phyloP scores from a whole-genome alignment of 2,329 filamentous ascomycete species.

The Alternaria sp. region DNA sequence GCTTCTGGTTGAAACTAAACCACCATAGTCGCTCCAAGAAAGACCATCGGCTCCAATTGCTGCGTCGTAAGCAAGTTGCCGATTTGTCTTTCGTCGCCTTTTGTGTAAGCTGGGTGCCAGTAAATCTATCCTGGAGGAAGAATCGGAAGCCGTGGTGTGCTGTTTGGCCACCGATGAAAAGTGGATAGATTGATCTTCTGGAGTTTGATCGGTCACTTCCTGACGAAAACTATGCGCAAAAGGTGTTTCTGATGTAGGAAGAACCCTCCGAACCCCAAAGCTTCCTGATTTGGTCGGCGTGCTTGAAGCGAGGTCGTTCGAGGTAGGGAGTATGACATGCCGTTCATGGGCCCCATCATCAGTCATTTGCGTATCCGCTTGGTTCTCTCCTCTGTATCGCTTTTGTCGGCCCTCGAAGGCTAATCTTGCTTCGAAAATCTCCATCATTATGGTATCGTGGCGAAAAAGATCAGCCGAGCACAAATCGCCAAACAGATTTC shows the following conservation, averaged over 20 bases:
- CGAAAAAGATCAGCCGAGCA: conserved; percentile 69
- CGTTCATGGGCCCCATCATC: background rate
- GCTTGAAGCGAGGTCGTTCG: background rate
- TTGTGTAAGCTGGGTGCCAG: background rate
- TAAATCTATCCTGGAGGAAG: background rate
- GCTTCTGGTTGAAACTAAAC: conserved; percentile 51
- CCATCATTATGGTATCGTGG: conserved; percentile 70
- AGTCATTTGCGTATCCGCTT: conserved; percentile 21
- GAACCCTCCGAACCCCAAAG: background rate
- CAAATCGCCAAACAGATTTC: conserved; percentile 72
- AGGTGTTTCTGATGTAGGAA: background rate
- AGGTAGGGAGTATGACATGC: background rate
- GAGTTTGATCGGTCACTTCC: background rate
- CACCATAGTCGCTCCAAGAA: conserved; percentile 53
- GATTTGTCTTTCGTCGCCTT: conserved; percentile 21
- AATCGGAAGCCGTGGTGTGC: background rate
- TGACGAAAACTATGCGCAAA: background rate
- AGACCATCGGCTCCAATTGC: conserved; percentile 47
- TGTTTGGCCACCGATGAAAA: background rate
- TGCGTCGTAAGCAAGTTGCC: conserved; percentile 39
- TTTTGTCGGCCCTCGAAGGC: conserved; percentile 20
- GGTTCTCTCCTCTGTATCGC: conserved; percentile 19
- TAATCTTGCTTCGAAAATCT: conserved; percentile 31
- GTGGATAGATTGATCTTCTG: background rate
- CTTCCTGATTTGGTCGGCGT: background rate